phyloP scores from a whole-genome alignment of 1,284 basidiomycete genomes.

The Ganoderma lucidum region DNA sequence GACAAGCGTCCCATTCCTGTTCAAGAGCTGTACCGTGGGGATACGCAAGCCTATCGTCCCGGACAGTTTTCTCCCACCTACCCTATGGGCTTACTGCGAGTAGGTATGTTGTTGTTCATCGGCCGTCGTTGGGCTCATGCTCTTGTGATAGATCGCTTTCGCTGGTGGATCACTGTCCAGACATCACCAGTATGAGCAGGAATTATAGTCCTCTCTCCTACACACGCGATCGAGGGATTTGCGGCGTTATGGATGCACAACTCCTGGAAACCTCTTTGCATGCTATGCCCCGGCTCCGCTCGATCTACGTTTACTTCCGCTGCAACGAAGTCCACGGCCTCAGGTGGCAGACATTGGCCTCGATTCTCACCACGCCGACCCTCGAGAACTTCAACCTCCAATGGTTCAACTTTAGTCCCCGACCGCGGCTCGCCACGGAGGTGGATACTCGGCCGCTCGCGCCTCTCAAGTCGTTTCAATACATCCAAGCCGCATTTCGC shows the following conservation, averaged over 20 bases:
- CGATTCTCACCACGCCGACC: background rate
- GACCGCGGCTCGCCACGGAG: background rate
- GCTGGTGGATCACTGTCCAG: background rate
- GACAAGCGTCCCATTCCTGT: background rate
- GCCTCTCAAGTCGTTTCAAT: background rate
- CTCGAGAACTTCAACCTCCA: background rate
- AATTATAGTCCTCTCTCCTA: background rate
- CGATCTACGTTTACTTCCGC: background rate
- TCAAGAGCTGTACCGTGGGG: background rate
- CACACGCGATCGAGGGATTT: background rate
- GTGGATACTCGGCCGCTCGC: background rate
- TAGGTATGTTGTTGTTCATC: background rate
- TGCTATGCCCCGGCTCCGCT: constrained; percentile 1
- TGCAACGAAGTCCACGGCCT: background rate
- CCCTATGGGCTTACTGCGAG: background rate
- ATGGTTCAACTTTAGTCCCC: background rate
- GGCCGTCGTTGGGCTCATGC: background rate
- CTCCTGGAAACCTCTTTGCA: background rate
- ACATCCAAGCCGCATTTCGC: background rate
- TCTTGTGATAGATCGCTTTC: background rate
- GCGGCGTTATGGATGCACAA: background rate
- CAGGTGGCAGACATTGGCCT: background rate
- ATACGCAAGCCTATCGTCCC: background rate
- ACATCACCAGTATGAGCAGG: background rate
- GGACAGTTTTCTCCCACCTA: background rate